Conservation (phyloP, 257 asterid species). For the Schizonepeta tenuifolia region DNA sequence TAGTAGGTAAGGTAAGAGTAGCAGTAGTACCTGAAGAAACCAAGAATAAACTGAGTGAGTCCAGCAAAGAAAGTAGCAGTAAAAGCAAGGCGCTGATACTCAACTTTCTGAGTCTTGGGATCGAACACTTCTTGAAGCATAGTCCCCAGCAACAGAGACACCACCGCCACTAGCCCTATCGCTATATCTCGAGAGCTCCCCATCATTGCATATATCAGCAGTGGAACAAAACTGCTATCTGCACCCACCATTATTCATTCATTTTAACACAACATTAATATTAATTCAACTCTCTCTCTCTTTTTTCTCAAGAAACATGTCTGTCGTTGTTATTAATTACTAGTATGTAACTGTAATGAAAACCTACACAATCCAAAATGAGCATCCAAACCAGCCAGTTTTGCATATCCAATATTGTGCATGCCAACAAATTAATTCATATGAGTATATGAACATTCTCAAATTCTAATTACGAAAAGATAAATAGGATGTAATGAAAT, state of each 20-base stretch:
- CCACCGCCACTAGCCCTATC: constrained; percentile 88
- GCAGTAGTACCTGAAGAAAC: constrained; percentile 82
- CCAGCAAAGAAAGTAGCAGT: constrained; percentile 78
- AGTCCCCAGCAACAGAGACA: constrained; percentile 26
- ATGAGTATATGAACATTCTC: no score
- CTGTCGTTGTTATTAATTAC: no score
- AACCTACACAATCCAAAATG: constrained; percentile 75
- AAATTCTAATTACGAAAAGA: no score
- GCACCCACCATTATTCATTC: constrained; percentile 13
- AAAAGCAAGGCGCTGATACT: not conserved
- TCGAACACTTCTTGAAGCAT: not conserved
- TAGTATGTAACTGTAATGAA: no score
- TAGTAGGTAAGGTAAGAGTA: no score
- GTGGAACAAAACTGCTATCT: constrained; percentile 86
- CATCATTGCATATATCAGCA: constrained; percentile 72
- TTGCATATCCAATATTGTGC: constrained; percentile 84
- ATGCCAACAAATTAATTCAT: constrained; percentile 14
- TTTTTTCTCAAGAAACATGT: no score
- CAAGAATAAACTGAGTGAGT: constrained; percentile 73
- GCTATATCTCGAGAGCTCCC: constrained; percentile 86
- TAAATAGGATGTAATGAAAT: no score
- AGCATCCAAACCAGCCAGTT: constrained; percentile 68
- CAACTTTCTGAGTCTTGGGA: not conserved
- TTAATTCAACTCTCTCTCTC: no score
- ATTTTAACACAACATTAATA: no score